phyloP scores from a whole-genome alignment of 164 flowering plant genomes.

The Kingdonia uniflora region DNA sequence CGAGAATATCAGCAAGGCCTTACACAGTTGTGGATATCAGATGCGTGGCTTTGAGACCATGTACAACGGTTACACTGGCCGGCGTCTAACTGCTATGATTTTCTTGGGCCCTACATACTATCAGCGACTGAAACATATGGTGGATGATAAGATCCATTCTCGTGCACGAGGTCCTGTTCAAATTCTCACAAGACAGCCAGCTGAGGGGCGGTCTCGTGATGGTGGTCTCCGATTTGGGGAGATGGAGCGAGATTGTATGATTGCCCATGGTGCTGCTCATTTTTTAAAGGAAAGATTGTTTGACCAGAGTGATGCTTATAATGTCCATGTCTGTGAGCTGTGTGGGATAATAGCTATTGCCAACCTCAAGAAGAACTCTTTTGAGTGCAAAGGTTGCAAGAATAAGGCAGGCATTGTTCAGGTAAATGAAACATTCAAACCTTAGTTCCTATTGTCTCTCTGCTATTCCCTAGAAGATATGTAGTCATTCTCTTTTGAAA shows the following conservation, averaged over 20 bases:
- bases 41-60: constrained; percentile 97
- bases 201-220: constrained; percentile 93
- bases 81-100: constrained; percentile 68
- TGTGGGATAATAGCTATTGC: constrained; percentile 96
- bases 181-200: constrained; percentile 94
- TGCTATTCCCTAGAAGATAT: no score
- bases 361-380: constrained; percentile 83
- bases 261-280: constrained; percentile 92
- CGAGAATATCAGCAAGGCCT: constrained; percentile 91
- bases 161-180: constrained; percentile 95
- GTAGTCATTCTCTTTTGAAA: neutral
- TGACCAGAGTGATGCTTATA: constrained; percentile 91
- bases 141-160: constrained; percentile 93
- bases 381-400: constrained; percentile 93
- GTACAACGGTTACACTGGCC: constrained; percentile 97
- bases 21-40: constrained; percentile 95
- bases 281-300: constrained; percentile 78
- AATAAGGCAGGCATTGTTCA: constrained; percentile 93
- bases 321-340: constrained; percentile 81
- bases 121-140: constrained; percentile 96
- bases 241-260: constrained; percentile 95
- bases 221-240: constrained; percentile 97
- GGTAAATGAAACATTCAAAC: no score
- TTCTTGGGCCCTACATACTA: constrained; percentile 96
- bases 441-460: no score